A percentile compares a stretch with the other conserved stretches of the same genome.
These are phyloP conservation scores for Austroboletus eburneus DNA, from an alignment of 768 basidiomycete species.

Conservation along the genomic window DNA sequence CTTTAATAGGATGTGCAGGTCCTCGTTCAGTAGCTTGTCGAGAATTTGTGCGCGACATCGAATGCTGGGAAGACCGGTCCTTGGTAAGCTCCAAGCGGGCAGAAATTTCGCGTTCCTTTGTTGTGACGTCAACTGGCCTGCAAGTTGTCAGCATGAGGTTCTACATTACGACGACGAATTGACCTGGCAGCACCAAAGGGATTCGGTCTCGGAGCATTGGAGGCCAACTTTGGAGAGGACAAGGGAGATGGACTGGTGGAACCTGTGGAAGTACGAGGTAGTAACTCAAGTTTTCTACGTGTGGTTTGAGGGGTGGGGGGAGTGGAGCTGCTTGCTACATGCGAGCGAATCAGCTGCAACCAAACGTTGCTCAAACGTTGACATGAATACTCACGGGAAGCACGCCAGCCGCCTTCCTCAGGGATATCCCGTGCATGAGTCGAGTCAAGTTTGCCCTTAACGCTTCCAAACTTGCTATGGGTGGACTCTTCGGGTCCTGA, in stretches of 20 bases:
- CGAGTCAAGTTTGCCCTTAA: slow-evolving; percentile 52
- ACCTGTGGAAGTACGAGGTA: slow-evolving; percentile 68
- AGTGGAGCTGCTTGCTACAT: slow-evolving; percentile 61
- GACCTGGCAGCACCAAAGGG: slow-evolving; percentile 89
- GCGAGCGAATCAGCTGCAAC: slow-evolving; percentile 6
- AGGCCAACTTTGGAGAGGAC: slow-evolving; percentile 70
- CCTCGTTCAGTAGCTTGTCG: slow-evolving; percentile 46
- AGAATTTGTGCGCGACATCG: slow-evolving; percentile 50
- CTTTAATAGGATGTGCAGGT: slow-evolving; percentile 26
- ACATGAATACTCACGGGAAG: slow-evolving; percentile 57
- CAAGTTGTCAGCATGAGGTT: slow-evolving; percentile 8
- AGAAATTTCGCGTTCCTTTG: slow-evolving; percentile 69
- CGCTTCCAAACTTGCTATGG: slow-evolving; percentile 39
- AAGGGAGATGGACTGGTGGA: slow-evolving; percentile 73
- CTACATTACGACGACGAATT: slow-evolving; percentile 18
- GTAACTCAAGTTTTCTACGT: slow-evolving; percentile 79
- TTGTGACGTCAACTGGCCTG: slow-evolving; percentile 82
- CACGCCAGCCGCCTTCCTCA: slow-evolving; percentile 76
- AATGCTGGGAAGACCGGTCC: slow-evolving; percentile 32
- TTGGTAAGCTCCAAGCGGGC: slow-evolving; percentile 51
- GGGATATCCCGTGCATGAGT: slow-evolving; percentile 43
- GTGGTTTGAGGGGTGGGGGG: slow-evolving; percentile 78
- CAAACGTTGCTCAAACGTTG: slow-evolving; percentile 4
- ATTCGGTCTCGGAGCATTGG: slow-evolving; percentile 50
- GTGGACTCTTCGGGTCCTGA: slow-evolving; percentile 39